Evolutionary conservation across 2,329 filamentous ascomycete species (phyloP).

Genomic region (Myriosclerotinia scirpicola): DNA sequence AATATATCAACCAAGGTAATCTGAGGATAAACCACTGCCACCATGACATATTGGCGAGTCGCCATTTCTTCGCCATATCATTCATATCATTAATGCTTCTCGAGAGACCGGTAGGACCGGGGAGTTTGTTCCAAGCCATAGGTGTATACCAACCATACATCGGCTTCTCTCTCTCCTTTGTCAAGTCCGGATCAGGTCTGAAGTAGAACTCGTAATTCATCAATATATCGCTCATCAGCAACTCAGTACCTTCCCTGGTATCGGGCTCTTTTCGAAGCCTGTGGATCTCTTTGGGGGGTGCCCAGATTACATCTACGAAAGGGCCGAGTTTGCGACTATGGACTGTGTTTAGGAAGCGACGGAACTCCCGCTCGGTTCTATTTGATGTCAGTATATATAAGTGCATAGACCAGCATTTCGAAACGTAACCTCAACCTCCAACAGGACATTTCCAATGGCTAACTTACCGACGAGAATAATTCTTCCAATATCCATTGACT

Average conservation of each 20-base stretch:
- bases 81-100: not conserved
- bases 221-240: conserved; percentile 9
- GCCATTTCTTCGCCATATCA: not conserved
- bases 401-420: not conserved
- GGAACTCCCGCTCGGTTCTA: not conserved
- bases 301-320: not conserved
- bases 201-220: conserved; percentile 2
- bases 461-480: not conserved
- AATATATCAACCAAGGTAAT: not conserved
- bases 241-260: not conserved
- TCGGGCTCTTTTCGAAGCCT: not conserved
- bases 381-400: not conserved
- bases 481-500: conserved; percentile 10
- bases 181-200: not conserved
- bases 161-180: not conserved
- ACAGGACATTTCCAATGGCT: too few relatives aligned
- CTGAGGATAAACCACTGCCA: not conserved
- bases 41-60: not conserved
- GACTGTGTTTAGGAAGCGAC: not conserved
- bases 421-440: not conserved
- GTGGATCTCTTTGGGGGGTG: not conserved
- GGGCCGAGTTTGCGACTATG: conserved; percentile 3
- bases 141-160: conserved; percentile 13
- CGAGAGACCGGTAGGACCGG: not conserved
- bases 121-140: not conserved